A percentile compares a stretch with the other conserved stretches of the same genome.
These are phyloP conservation scores for Amanita pseudoporphyria DNA, from an alignment of 768 basidiomycete species.

Conservation along the genomic window DNA sequence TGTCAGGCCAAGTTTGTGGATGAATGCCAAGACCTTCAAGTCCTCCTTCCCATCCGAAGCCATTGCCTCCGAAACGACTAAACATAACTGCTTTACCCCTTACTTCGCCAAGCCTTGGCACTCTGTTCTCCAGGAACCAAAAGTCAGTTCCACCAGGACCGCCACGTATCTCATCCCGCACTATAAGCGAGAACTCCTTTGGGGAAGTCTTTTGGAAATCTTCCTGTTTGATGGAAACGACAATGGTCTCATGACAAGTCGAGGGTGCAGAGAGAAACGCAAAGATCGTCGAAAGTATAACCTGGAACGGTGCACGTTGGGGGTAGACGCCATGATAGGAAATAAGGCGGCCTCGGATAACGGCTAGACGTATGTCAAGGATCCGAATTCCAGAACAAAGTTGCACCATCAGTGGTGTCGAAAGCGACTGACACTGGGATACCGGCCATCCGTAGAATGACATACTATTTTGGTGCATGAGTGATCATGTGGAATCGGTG, in stretches of 20 bases:
- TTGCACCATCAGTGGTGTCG: constrained; percentile 56
- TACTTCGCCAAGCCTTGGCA: constrained; percentile 77
- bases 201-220: constrained; percentile 41
- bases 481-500: neutral
- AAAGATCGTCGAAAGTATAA: constrained; percentile 52
- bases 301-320: constrained; percentile 55
- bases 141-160: constrained; percentile 47
- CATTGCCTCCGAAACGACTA: constrained; percentile 73
- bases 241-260: constrained; percentile 61
- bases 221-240: constrained; percentile 90
- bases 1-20: constrained; percentile 81
- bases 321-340: constrained; percentile 77
- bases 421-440: constrained; percentile 73
- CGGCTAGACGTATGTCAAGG: constrained; percentile 71
- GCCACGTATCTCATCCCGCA: constrained; percentile 51
- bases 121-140: constrained; percentile 78
- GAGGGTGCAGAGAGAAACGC: constrained; percentile 50
- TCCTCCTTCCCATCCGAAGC: constrained; percentile 59
- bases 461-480: constrained; percentile 36
- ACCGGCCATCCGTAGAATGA: constrained; percentile 81
- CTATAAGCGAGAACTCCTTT: constrained; percentile 48
- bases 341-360: constrained; percentile 51
- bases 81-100: constrained; percentile 80
- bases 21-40: constrained; percentile 78
- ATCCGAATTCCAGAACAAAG: constrained; percentile 72